Percentiles rank a stretch among this genome's conserved stretches.
These are phyloP conservation scores for Alternaria incomplexa DNA, from an alignment of 2,329 filamentous ascomycete genomes.

Conservation along the genomic window DNA sequence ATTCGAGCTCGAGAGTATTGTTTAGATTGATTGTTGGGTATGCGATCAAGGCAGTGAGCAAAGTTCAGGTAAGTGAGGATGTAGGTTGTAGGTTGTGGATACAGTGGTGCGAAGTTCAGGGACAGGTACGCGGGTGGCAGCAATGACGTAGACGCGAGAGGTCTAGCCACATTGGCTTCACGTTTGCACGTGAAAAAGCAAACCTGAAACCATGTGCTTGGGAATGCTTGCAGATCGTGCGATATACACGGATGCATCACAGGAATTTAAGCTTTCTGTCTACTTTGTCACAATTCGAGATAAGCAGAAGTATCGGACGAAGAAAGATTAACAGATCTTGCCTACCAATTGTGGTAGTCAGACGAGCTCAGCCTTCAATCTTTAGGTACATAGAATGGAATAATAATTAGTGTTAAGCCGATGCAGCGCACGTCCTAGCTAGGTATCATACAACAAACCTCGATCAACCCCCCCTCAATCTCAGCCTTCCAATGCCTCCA, in stretches of 20 bases:
- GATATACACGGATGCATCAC: background rate
- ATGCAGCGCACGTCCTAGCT: conserved; percentile 6
- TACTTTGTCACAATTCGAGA: too few relatives aligned
- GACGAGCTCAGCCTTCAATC: background rate
- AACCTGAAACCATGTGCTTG: background rate
- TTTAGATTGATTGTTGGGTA: background rate
- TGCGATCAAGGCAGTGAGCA: background rate
- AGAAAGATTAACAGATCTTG: too few relatives aligned
- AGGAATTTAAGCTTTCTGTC: background rate
- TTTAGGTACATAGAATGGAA: background rate
- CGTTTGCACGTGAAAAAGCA: conserved; percentile 14
- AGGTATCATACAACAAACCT: conserved; percentile 15
- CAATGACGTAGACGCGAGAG: conserved; percentile 25
- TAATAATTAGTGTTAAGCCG: conserved; percentile 5
- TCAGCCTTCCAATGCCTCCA: background rate
- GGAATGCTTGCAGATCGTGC: background rate
- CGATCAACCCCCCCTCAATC: background rate
- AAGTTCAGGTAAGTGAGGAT: background rate
- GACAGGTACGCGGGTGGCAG: conserved; percentile 10
- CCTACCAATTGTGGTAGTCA: too few relatives aligned
- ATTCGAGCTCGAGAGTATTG: background rate
- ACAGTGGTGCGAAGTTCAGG: background rate
- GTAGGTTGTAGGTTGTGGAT: background rate
- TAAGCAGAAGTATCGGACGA: too few relatives aligned
- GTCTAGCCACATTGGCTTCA: conserved; percentile 21